Evolutionary conservation across 2,329 filamentous ascomycete species (phyloP), one percentile per base, ranked within the genome.

Genomic region (Decorospora gaudefroyi): DNA sequence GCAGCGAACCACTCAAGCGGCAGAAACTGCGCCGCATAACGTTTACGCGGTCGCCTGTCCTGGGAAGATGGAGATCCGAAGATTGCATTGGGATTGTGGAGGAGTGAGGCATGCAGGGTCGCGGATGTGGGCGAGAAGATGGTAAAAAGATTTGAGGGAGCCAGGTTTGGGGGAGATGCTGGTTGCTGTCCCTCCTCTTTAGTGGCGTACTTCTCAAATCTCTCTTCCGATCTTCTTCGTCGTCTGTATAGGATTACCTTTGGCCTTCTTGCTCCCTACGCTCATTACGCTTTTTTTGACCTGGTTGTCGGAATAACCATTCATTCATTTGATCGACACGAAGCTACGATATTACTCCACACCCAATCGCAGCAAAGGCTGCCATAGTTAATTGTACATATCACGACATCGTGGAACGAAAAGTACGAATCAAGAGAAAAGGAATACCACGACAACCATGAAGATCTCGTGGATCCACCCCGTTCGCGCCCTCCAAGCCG

Each of bases 401-500:
- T 23, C 10, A 26, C 4, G 16, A 35, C 16, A 37, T 23, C 10
- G 21, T 3, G 16, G 30, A n/a, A 37, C n/a, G 16, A 27, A n/a
- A 15, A 12, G 11, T 3, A 16, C 17, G 15, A 9, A 6, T n/a
- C n/a, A 16, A 11, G 16, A 19, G 12, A 21, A 4, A 8, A 12
- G 26, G 4, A 11, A 32, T 9, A 11, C 26, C 25, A 28, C 22
- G 6, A 13, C 31, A 35, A 46, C 10, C 19, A 81, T 83, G 81
- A 72, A 73, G 19, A 68, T 80, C 62, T 74, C 73, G 48, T 78
- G 83, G 62, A 74, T 83, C 26, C 74, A 82, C 55, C 80, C 85
- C 27, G 74, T 87, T 53, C 87, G 90, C 65, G 77, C 80, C 46
- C 74, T 82, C 35, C 85, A 92, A 61, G 79, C 76, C 8, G 55